Conservation (phyloP, 495 filamentous ascomycete genomes). For the Cercophora sp. region DNA sequence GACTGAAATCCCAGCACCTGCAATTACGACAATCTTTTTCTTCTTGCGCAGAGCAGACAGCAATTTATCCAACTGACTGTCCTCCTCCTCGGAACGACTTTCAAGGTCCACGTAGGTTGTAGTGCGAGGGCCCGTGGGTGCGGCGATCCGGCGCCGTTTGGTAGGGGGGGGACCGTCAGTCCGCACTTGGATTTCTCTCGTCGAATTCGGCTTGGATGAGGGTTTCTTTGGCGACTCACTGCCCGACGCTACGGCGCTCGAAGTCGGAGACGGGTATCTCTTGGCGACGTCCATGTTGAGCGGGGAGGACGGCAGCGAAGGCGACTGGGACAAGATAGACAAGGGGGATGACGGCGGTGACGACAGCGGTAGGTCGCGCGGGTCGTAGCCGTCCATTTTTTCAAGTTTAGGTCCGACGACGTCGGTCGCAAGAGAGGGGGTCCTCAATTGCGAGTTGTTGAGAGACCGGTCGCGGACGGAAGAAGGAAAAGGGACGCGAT, state of each 20-base stretch:
- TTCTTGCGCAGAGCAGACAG: slow-evolving; percentile 76
- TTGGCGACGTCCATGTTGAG: slow-evolving; percentile 33
- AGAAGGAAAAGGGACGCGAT: slow-evolving; percentile 28
- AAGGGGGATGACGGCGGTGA: slow-evolving; percentile 49
- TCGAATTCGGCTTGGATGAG: slow-evolving; percentile 23
- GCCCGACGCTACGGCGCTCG: slow-evolving; percentile 34
- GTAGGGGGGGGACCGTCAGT: slow-evolving; percentile 63
- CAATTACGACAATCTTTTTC: slow-evolving; percentile 94
- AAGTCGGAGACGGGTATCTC: slow-evolving; percentile 41
- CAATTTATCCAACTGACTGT: slow-evolving; percentile 59
- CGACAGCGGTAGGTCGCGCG: slow-evolving; percentile 4
- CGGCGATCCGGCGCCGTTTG: slow-evolving; percentile 67
- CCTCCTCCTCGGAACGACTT: slow-evolving; percentile 41
- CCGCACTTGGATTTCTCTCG: slow-evolving; percentile 45
- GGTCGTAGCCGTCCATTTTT: slow-evolving; percentile 17
- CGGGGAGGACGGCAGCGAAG: slow-evolving; percentile 50
- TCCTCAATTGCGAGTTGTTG: too few relatives aligned
- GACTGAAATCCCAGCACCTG: slow-evolving; percentile 93
- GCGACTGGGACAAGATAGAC: slow-evolving; percentile 50
- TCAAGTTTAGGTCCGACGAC: background rate
- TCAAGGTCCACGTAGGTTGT: slow-evolving; percentile 74
- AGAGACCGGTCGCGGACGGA: too few relatives aligned
- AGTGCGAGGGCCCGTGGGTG: slow-evolving; percentile 62
- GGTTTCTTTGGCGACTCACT: slow-evolving; percentile 40
- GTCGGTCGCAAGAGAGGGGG: too few relatives aligned